phyloP scores from a whole-genome alignment of 2,329 filamentous ascomycete species.

The Penicillium fuscoglaucum region DNA sequence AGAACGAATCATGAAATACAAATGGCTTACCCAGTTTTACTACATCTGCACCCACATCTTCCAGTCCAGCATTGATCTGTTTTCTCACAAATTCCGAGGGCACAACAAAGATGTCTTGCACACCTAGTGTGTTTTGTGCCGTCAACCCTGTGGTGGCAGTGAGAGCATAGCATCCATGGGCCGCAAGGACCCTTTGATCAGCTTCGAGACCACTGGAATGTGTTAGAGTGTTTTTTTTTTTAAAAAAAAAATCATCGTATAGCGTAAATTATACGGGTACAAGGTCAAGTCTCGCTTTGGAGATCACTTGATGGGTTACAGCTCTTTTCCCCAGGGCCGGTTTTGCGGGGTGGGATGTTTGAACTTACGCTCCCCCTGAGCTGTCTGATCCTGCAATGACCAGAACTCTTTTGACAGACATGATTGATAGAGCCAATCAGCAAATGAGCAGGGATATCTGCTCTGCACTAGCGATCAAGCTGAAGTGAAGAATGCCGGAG shows the following conservation, averaged over 20 bases:
- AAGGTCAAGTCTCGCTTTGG: background rate
- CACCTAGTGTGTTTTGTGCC: constrained; percentile 89
- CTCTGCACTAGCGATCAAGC: background rate
- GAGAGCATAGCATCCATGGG: constrained; percentile 93
- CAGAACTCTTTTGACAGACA: constrained; percentile 60
- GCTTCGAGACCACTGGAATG: constrained; percentile 80
- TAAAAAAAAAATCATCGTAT: too few species aligned
- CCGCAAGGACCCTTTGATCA: constrained; percentile 90
- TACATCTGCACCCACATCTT: constrained; percentile 83
- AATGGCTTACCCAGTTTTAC: constrained; percentile 75
- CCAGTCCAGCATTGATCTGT: constrained; percentile 81
- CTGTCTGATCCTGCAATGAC: constrained; percentile 88
- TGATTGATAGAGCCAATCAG: constrained; percentile 23
- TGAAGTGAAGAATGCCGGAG: constrained; percentile 15
- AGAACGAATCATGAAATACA: background rate
- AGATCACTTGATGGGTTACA: background rate
- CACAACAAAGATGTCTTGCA: constrained; percentile 75
- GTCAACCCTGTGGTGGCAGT: constrained; percentile 93
- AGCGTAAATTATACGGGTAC: background rate
- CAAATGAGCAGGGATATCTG: background rate
- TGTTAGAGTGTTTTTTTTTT: constrained; percentile 5
- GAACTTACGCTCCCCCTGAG: constrained; percentile 81
- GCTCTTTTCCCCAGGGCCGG: background rate
- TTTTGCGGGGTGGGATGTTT: background rate
- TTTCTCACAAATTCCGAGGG: constrained; percentile 77